Base-by-base conservation (phyloP, 163 green algal species). In the Chloromonas sp. region DNA sequence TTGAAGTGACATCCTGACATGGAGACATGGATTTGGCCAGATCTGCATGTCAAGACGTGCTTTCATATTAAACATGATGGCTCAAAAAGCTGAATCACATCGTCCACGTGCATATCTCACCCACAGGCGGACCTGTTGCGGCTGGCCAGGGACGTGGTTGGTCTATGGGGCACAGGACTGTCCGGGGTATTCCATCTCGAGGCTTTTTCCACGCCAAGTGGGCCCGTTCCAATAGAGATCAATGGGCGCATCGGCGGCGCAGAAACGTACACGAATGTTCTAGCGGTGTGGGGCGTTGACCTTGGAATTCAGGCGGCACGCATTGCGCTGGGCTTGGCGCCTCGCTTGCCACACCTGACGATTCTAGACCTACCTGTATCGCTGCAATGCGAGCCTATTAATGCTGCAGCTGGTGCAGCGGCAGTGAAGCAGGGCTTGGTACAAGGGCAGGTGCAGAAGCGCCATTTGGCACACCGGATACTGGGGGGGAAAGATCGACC, bases 171-270 rank as follows among this genome's bases (percentile, higher is more conserved):
- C 1, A 13, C 57, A 1, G 61, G 13, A 2, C 66, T 84, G 60
- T 80, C 81, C 1, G 81, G 81, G 2, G 81, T 84, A 14, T 2
- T 84, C n/a, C 81, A 84, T 62, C 71, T 84, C 58, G 81, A 84
- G 81, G 81, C 81, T 79, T 62, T 74, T 14, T 80, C n/a, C 81
- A 78, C 2, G 61, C 62, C 62, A 79, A 70, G n/a, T 2, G 57
- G 81, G 61, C 5, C 81, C 57, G 58, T 79, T 13, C 81, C 81
- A 14, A 84, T 84, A n/a, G 81, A 84, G 66, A 36, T 84, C 5
- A 84, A 84, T 60, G 81, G 36, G 15, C 81, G 81, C 3, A 79
- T 84, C 70, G 81, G 81, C 2, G 81, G 81, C 1, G 81, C 81
- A 2, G 81, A 84, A n/a, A 80, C 61, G 1, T 78, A 78, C 66